phyloP scores from a whole-genome alignment of 129 eudicot species.

The Helichrysum umbraculigerum region DNA sequence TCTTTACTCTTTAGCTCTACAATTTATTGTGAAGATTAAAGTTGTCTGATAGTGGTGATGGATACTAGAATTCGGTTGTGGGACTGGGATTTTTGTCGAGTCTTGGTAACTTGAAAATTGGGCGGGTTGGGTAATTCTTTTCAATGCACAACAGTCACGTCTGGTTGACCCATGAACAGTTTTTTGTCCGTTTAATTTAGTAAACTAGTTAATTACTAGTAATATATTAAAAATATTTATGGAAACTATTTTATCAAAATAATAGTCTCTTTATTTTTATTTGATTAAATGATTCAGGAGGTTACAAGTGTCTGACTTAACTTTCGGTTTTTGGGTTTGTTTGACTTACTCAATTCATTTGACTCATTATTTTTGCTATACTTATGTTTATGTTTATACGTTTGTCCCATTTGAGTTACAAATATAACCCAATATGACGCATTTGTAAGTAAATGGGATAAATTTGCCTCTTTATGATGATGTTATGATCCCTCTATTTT shows the following conservation, averaged over 20 bases:
- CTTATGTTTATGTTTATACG: background rate
- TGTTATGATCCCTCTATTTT: background rate
- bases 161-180: background rate
- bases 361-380: background rate
- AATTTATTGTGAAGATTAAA: background rate
- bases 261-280: background rate
- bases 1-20: too few species aligned
- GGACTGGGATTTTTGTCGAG: too few species aligned
- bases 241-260: background rate
- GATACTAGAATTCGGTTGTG: background rate
- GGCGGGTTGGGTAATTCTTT: background rate
- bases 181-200: too few species aligned
- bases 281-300: background rate
- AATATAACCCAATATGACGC: background rate
- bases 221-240: background rate
- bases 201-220: background rate
- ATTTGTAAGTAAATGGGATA: background rate
- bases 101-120: background rate
- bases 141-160: background rate
- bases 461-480: background rate
- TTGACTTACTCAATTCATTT: background rate
- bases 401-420: background rate
- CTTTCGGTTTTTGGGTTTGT: background rate
- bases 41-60: background rate
- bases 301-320: slow-evolving; percentile 5